Base-by-base conservation (phyloP, 371 early-diverging fungal species). In the Dichotomocladium elegans region DNA sequence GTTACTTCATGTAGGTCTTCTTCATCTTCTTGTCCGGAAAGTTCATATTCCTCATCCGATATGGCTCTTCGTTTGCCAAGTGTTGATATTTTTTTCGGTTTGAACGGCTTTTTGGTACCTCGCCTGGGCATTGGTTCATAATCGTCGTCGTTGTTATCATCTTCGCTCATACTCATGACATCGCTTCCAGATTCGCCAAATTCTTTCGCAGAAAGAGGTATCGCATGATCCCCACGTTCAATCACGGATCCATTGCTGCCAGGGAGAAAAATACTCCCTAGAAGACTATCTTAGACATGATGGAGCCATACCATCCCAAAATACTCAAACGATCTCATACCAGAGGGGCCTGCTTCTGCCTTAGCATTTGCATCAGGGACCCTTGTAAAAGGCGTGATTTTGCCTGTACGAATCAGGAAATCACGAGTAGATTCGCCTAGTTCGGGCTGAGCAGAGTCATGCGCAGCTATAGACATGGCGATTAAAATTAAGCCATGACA, bases 331-430 rank as follows among this genome's bases (percentile, higher is more conserved):
- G n/a, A n/a, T n/a, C n/a, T n/a, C n/a, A n/a, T n/a, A n/a, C n/a
- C n/a, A n/a, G n/a, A n/a, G n/a, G n/a, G n/a, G n/a, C n/a, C n/a
- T n/a, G n/a, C n/a, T n/a, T n/a, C n/a, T n/a, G n/a, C n/a, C n/a
- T n/a, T n/a, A n/a, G n/a, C n/a, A 42, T 21, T 42, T 4, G 11
- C 9, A 21, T 24, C 9, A 24, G 25, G 3, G 25, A 5, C 44
- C 22, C 21, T 24, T 17, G 73, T 68, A 64, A 92, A 92, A 0
- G 92, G 92, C 0, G 86, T 92, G 41, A 90, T 86, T 60, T 88
- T 86, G 26, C 92, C 91, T 7, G 82, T 85, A 17, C 88, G 70
- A 53, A 89, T 86, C 30, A 90, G 66, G 41, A 70, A 76, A 5
- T 90, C 90, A 22, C 83, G 59, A 25, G 81, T 80, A 0, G 81